Evolutionary conservation across 108 stramenopile species (phyloP), one percentile per base, ranked within the genome.

Genomic region (Nitzschia sp.): DNA sequence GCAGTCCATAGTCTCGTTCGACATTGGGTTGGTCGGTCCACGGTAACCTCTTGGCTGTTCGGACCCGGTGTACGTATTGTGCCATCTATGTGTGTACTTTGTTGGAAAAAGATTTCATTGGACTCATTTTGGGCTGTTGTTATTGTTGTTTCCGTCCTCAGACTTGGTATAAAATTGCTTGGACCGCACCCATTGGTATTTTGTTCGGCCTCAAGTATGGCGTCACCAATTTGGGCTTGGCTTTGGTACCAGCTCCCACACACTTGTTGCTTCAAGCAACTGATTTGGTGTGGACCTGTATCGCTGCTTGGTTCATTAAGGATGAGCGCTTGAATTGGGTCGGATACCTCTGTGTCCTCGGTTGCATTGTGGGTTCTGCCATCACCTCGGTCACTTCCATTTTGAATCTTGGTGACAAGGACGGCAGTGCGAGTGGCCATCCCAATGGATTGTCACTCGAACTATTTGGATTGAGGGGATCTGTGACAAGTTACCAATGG

Each of bases 151-250:
- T 54, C 10, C 60, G 63, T 37, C 76, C 76, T 44, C 48, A 77
- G 26, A 55, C 70, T 21, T 55, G 51, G 42, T 77, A 53, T 19
- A 77, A 77, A 53, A 25, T 71, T 2, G 41, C 63, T 24, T 62
- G 68, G 41, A 66, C 41, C 1, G 41, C 63, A 53, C 76, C 76
- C 8, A 71, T 77, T 20, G 76, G 76, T 5, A 46, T 48, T 43
- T 44, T 77, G 34, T 77, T 77, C 29, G 76, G 76, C 9, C 44
- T 67, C 29, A 77, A 77, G 53, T 71, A 71, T 51, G 76, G 60
- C 6, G 53, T 77, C 39, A 77, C 70, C 12, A 77, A 77, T 53
- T 71, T 64, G 37, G 76, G 76, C 10, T 71, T 77, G 46, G 39
- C 70, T 42, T 51, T 77, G 43, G 25, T 77, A 15, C 70, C 76